Conservation (phyloP, 768 basidiomycete genomes). For the Pisolithus microcarpus region DNA sequence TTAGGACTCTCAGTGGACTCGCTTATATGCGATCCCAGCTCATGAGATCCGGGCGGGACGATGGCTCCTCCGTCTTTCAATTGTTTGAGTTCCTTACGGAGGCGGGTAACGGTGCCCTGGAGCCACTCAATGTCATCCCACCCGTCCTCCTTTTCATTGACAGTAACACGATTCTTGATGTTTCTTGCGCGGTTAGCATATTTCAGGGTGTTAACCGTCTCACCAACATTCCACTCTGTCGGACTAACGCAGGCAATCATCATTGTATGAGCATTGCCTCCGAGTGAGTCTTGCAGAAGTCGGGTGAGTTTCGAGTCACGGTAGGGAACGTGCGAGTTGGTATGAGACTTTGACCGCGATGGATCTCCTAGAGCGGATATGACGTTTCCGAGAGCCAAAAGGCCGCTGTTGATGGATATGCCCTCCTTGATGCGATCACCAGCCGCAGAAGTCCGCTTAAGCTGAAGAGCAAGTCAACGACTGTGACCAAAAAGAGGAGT, state of each 20-base stretch:
- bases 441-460: conserved; percentile 93
- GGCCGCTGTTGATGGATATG: conserved; percentile 97
- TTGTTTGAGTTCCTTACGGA: conserved; percentile 80
- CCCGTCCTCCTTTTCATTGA: conserved; percentile 93
- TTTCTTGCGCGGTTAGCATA: conserved; percentile 96
- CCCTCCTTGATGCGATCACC: conserved; percentile 98
- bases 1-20: conserved; percentile 53
- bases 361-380: conserved; percentile 97
- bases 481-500: background rate
- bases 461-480: conserved; percentile 36
- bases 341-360: conserved; percentile 73
- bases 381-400: conserved; percentile 94
- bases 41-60: conserved; percentile 19
- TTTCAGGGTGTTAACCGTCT: conserved; percentile 92
- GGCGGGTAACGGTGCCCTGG: conserved; percentile 74
- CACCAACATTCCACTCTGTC: conserved; percentile 89
- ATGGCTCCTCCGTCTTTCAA: conserved; percentile 60
- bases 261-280: conserved; percentile 94
- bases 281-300: conserved; percentile 70
- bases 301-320: conserved; percentile 98
- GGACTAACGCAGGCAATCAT: conserved; percentile 99
- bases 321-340: conserved; percentile 89
- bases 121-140: conserved; percentile 99
- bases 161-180: conserved; percentile 89
- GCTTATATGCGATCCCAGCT: conserved; percentile 18